Percentiles rank a stretch among this genome's conserved stretches.
phyloP scores from a whole-genome alignment of 345 rosid species.

The rapeseed (Brassica napus) region Da-Ae NC_063439.1:24740501-24741000 shows the following conservation, averaged over 20 bases:
- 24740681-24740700: background rate
- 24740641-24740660: background rate
- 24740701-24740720: background rate
- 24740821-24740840: background rate
- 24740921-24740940: conserved; percentile 19
- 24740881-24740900: conserved; percentile 4
- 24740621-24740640: background rate
- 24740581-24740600: background rate
- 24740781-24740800: background rate
- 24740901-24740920: conserved; percentile 3
- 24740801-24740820: background rate
- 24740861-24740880: conserved; percentile 23
- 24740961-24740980: background rate
- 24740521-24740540: background rate
- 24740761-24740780: background rate
- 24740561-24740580: background rate
- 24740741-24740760: background rate
- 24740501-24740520: background rate
- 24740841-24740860: background rate
- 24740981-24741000: conserved; percentile 20
- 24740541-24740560: background rate
- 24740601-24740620: background rate
- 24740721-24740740: background rate
- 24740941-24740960: background rate
- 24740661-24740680: conserved; percentile 1